Evolutionary conservation across 129 eudicot genomes (phyloP).

Genomic region (sunflower (Helianthus annuus)): HanXRQr2.0-SUNRISE NC_035434.2:63760525-63761024

Average conservation of each 20-base stretch:
- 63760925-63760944: neutral
- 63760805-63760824: slow-evolving; percentile 36
- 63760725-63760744: slow-evolving; percentile 31
- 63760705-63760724: slow-evolving; percentile 45
- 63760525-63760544: slow-evolving; percentile 27
- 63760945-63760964: too few species aligned
- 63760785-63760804: slow-evolving; percentile 36
- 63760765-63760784: slow-evolving; percentile 40
- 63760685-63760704: slow-evolving; percentile 45
- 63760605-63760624: slow-evolving; percentile 38
- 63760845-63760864: slow-evolving; percentile 33
- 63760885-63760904: neutral
- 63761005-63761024: too few species aligned
- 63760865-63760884: slow-evolving; percentile 27
- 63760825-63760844: slow-evolving; percentile 29
- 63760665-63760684: slow-evolving; percentile 40
- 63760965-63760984: too few species aligned
- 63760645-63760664: slow-evolving; percentile 35
- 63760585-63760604: slow-evolving; percentile 48
- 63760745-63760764: slow-evolving; percentile 33
- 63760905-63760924: neutral
- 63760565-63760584: slow-evolving; percentile 37
- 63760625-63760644: slow-evolving; percentile 40
- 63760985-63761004: too few species aligned
- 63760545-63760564: slow-evolving; percentile 29